Evolutionary conservation across 257 asterid genomes (phyloP).

Genomic region (Plantago major): DNA sequence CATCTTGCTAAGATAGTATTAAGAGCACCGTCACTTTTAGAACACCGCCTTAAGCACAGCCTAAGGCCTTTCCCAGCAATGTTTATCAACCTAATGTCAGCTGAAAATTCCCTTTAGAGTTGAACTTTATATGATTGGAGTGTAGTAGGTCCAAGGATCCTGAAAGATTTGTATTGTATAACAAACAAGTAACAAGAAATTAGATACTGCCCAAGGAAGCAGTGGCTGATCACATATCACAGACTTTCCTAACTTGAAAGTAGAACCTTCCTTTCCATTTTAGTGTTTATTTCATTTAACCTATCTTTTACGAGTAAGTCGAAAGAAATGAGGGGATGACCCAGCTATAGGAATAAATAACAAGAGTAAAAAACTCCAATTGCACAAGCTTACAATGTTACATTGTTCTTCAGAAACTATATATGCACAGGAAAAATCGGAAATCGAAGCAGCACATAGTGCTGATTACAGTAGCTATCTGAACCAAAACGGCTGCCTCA

Average conservation of each 20-base stretch:
- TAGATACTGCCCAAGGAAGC: neutral
- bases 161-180: slow-evolving; percentile 5
- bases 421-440: neutral
- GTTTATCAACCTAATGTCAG: neutral
- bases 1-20: slow-evolving; percentile 34
- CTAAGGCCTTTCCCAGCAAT: slow-evolving; percentile 14
- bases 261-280: neutral
- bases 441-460: neutral
- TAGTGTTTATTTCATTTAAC: neutral
- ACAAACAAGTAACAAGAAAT: slow-evolving; percentile 12
- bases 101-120: neutral
- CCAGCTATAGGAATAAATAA: no score
- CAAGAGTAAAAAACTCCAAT: no score
- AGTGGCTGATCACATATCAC: neutral
- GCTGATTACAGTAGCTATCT: neutral
- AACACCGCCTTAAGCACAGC: slow-evolving; percentile 11
- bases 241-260: neutral
- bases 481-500: neutral
- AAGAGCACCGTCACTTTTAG: no score
- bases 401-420: neutral
- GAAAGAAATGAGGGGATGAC: no score
- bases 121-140: neutral
- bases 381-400: no score
- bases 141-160: neutral
- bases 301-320: neutral